Conservation (phyloP, 345 rosid genomes). For the Citrus cavaleriei region DNA sequence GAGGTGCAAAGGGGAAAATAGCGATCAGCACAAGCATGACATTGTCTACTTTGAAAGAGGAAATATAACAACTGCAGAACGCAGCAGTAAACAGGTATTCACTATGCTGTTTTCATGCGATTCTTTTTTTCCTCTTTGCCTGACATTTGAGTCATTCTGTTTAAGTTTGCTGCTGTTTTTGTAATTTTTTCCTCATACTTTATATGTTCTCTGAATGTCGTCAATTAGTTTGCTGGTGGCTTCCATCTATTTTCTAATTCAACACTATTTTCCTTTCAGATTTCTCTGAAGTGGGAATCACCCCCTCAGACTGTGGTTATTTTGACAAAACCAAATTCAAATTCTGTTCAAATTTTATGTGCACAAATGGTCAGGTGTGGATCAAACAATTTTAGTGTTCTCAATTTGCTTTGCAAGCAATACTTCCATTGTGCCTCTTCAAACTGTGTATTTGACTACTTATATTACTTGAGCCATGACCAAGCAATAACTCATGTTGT, state of each 20-base stretch:
- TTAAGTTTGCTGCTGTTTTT: background rate
- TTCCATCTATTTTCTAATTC: constrained; percentile 21
- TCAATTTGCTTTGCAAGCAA: constrained; percentile 4
- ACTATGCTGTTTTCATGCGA: background rate
- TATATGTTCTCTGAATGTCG: background rate
- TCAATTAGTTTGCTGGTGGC: constrained; percentile 5
- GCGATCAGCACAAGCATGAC: constrained; percentile 92
- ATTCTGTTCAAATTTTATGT: constrained; percentile 70
- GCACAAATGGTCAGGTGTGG: constrained; percentile 83
- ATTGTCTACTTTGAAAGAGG: constrained; percentile 96
- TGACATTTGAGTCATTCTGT: background rate
- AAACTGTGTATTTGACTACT: background rate
- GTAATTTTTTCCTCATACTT: background rate
- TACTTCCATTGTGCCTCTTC: background rate
- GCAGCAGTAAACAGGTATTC: constrained; percentile 90
- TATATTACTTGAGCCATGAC: background rate
- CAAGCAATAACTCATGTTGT: background rate
- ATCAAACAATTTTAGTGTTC: constrained; percentile 9
- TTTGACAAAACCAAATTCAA: constrained; percentile 87
- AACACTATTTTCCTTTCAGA: constrained; percentile 49
- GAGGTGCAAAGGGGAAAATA: constrained; percentile 79
- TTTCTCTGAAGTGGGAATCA: constrained; percentile 92
- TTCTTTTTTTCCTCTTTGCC: background rate
- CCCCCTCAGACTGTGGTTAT: constrained; percentile 87
- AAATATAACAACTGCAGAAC: constrained; percentile 81